Base-by-base conservation (phyloP, 345 rosid genomes). In the Sonneratia caseolaris region DNA sequence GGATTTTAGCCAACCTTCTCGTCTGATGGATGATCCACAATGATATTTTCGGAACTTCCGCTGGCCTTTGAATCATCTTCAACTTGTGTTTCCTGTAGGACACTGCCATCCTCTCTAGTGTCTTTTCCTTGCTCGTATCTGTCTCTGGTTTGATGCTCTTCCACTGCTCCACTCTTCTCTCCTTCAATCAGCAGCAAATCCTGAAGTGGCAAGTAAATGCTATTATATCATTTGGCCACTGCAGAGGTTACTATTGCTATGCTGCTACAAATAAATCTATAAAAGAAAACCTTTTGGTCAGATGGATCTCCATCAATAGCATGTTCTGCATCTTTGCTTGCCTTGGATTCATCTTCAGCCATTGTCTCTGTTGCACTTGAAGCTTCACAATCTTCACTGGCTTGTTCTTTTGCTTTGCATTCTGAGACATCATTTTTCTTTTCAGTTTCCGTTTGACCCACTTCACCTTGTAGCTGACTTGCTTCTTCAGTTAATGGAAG, bases 111-210 rank as follows among this genome's bases (percentile, higher is more conserved):
- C 71, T 47, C 15, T 9, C 68, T 66, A 37, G 18, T 66, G 55
- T 22, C 38, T 32, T 32, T 14, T 45, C 55, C 73, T 35, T 7
- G 51, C 51, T 47, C 51, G 9, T 47, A 47, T 47, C 15, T 13
- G 14, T 47, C 51, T 47, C 51, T 21, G 10, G 16, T 18, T 55
- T 3, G 2, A 47, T 13, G 15, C 15, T 47, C 51, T 4, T 7
- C 13, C 15, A 47, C 51, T 37, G 73, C 72, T 69, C 47, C 82
- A 51, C 13, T 13, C 13, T 47, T 47, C 51, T 47, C 51, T 47
- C 15, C 51, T 47, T 75, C 57, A 38, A 56, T 66, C 73, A 38
- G 48, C 27, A 49, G 48, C 36, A 19, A 19, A 62, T 71, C 59
- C 73, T 71, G 73, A 10, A 12, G n/a, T 37, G 12, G 8, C 2